A percentile compares a stretch with the other conserved stretches of the same genome.
These are phyloP conservation scores for Ilex aquifolium DNA, from an alignment of 257 asterid species.

Conservation along the genomic window DNA sequence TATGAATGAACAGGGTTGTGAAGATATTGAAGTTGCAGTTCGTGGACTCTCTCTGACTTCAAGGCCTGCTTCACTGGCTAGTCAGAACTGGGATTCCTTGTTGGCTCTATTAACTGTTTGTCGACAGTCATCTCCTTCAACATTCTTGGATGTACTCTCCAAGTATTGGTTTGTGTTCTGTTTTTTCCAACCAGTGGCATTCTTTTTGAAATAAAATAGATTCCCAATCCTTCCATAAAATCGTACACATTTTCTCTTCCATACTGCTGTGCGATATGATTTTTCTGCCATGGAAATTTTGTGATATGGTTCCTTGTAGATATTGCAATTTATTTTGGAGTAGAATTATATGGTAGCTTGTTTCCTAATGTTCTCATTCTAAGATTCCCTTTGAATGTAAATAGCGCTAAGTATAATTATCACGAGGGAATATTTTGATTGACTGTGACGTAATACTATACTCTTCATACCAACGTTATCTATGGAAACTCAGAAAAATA, in stretches of 20 bases:
- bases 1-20: slow-evolving; percentile 30
- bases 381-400: too few relatives aligned
- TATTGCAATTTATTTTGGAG: not conserved
- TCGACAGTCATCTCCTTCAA: slow-evolving; percentile 71
- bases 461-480: too few relatives aligned
- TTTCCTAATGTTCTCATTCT: too few relatives aligned
- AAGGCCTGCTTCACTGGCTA: slow-evolving; percentile 43
- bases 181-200: slow-evolving; percentile 2
- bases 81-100: slow-evolving; percentile 54
- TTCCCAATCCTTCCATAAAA: too few relatives aligned
- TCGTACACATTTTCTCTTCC: too few relatives aligned
- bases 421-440: too few relatives aligned
- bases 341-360: too few relatives aligned
- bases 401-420: too few relatives aligned
- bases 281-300: not conserved
- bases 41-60: slow-evolving; percentile 66
- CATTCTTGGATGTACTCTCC: slow-evolving; percentile 42
- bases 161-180: slow-evolving; percentile 60
- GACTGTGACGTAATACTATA: too few relatives aligned
- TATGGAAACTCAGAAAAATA: too few relatives aligned
- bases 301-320: not conserved
- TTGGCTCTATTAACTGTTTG: slow-evolving; percentile 84
- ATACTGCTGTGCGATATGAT: not conserved
- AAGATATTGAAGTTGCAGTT: slow-evolving; percentile 58
- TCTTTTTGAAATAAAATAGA: not conserved